These are phyloP conservation scores for Daldinia vernicosa DNA, from an alignment of 495 filamentous ascomycete species.

Conservation along the genomic window DNA sequence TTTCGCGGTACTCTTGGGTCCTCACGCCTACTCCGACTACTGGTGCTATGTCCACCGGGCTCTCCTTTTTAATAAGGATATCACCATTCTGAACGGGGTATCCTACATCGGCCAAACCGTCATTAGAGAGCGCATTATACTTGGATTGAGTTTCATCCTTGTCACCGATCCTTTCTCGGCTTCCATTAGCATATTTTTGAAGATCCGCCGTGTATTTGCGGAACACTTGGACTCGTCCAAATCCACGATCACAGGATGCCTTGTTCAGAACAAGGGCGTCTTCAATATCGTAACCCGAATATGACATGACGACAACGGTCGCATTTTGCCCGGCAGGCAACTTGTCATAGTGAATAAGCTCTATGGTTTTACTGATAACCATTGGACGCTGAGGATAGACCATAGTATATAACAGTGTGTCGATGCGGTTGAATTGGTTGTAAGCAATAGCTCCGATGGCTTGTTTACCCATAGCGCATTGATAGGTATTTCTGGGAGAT, in stretches of 20 bases:
- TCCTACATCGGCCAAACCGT: constrained; percentile 87
- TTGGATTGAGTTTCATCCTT: constrained; percentile 72
- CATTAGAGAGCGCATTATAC: constrained; percentile 74
- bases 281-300: constrained; percentile 99
- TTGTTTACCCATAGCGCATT: constrained; percentile 99
- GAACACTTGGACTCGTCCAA: constrained; percentile 96
- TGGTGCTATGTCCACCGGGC: constrained; percentile 74
- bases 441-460: constrained; percentile 97
- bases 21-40: constrained; percentile 69
- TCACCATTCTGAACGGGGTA: constrained; percentile 75
- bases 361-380: constrained; percentile 95
- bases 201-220: constrained; percentile 82
- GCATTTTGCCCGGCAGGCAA: constrained; percentile 96
- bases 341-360: constrained; percentile 96
- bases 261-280: constrained; percentile 98
- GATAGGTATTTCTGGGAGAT: constrained; percentile 98
- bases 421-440: constrained; percentile 95
- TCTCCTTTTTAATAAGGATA: constrained; percentile 87
- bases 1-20: constrained; percentile 68
- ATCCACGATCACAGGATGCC: constrained; percentile 90
- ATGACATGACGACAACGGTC: constrained; percentile 98
- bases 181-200: constrained; percentile 81
- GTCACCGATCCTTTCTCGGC: constrained; percentile 75
- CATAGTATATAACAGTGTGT: constrained; percentile 93
- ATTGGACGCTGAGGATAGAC: constrained; percentile 98